A percentile compares a stretch with the other conserved stretches of the same genome.
These are phyloP conservation scores for Brassica rapa DNA, from an alignment of 345 rosid genomes.

Conservation along the genomic window DNA sequence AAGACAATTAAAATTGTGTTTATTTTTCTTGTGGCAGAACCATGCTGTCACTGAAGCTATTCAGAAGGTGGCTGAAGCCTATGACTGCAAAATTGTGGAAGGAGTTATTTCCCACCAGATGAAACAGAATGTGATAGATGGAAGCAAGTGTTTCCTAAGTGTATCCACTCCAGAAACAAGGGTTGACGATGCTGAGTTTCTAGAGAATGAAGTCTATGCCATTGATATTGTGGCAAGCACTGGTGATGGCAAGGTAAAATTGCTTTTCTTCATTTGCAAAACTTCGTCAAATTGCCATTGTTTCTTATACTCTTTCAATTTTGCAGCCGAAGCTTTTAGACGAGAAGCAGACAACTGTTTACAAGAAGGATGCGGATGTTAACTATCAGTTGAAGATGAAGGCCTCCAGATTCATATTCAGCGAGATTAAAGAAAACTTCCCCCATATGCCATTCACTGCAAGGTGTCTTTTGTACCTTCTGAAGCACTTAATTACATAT, in stretches of 20 bases:
- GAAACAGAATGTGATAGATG: conserved; percentile 89
- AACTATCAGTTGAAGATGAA: conserved; percentile 96
- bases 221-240: conserved; percentile 90
- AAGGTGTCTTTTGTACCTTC: conserved; percentile 52
- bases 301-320: conserved; percentile 9
- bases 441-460: conserved; percentile 90
- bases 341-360: conserved; percentile 93
- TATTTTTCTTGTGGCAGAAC: conserved; percentile 59
- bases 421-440: conserved; percentile 81
- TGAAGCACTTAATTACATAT: not conserved
- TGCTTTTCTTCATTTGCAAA: not conserved
- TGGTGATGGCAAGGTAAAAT: conserved; percentile 93
- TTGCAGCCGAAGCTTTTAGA: conserved; percentile 92
- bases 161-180: conserved; percentile 76
- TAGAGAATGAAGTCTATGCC: conserved; percentile 94
- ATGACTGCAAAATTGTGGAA: conserved; percentile 96
- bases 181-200: conserved; percentile 93
- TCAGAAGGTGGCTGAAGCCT: conserved; percentile 92
- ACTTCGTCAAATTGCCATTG: not conserved
- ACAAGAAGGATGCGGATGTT: conserved; percentile 84
- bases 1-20: conserved; percentile 2
- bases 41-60: conserved; percentile 92
- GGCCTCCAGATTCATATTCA: conserved; percentile 94
- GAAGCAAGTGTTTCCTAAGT: conserved; percentile 74
- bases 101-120: conserved; percentile 97